These are phyloP conservation scores for Nitzschia palea DNA, from an alignment of 108 stramenopile genomes.

Conservation along the genomic window DNA sequence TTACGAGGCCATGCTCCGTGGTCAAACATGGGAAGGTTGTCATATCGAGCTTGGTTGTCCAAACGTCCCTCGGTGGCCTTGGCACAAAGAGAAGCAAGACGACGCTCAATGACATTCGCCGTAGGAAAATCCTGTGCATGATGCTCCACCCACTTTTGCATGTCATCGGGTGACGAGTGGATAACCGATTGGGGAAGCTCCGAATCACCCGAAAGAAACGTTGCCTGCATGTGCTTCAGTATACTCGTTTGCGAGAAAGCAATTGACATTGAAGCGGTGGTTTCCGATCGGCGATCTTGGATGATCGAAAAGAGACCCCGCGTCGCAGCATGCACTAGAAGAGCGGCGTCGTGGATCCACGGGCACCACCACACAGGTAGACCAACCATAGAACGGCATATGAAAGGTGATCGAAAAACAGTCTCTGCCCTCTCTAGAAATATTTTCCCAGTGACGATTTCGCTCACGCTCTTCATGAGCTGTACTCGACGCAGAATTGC, in stretches of 20 bases:
- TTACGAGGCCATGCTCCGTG: slow-evolving; percentile 80
- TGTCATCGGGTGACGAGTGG: slow-evolving; percentile 37
- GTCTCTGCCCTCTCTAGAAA: slow-evolving; percentile 8
- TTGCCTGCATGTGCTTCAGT: slow-evolving; percentile 45
- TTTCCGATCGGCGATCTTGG: slow-evolving; percentile 17
- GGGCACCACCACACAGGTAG: slow-evolving; percentile 89
- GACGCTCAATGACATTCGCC: slow-evolving; percentile 57
- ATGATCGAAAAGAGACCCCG: slow-evolving; percentile 57
- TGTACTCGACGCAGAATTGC: slow-evolving; percentile 65
- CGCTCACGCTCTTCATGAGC: slow-evolving; percentile 57
- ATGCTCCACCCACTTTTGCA: slow-evolving; percentile 51
- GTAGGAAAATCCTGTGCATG: slow-evolving; percentile 67
- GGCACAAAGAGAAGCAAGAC: slow-evolving; percentile 69
- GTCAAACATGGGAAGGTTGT: slow-evolving; percentile 84
- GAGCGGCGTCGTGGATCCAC: slow-evolving; percentile 73
- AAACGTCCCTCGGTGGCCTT: slow-evolving; percentile 27
- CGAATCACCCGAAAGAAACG: slow-evolving; percentile 39
- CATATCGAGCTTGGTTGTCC: slow-evolving; percentile 49
- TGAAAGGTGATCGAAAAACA: slow-evolving; percentile 21
- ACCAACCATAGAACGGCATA: slow-evolving; percentile 53
- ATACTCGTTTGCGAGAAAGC: slow-evolving; percentile 36
- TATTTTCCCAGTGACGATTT: slow-evolving; percentile 45
- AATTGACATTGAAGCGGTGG: slow-evolving; percentile 1
- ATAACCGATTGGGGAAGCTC: slow-evolving; percentile 5
- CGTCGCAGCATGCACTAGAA: slow-evolving; percentile 65